These are phyloP conservation scores for Aspergillus bridgeri DNA, from an alignment of 495 filamentous ascomycete genomes.

Conservation along the genomic window DNA sequence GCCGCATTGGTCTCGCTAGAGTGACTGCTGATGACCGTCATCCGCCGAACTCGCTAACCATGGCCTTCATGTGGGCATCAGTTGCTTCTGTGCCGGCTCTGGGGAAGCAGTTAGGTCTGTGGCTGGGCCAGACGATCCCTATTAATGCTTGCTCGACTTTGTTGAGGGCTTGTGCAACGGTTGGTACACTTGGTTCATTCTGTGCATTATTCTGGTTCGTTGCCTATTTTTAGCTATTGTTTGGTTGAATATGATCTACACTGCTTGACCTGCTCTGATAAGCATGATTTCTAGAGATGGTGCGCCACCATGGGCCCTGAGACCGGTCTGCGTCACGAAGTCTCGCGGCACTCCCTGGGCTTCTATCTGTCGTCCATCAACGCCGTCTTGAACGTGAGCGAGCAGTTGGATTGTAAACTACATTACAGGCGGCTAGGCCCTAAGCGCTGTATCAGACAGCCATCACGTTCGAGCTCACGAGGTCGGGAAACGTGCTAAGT, in stretches of 20 bases:
- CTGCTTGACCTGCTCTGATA: not conserved
- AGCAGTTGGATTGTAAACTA: slow-evolving; percentile 35
- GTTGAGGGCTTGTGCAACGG: slow-evolving; percentile 43
- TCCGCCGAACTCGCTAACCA: slow-evolving; percentile 34
- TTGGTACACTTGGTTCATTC: slow-evolving; percentile 20
- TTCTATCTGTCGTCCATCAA: slow-evolving; percentile 31
- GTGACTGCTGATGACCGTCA: slow-evolving; percentile 45
- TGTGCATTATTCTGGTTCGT: not conserved
- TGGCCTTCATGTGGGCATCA: slow-evolving; percentile 52
- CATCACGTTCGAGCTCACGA: slow-evolving; percentile 32
- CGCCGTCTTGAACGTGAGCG: slow-evolving; percentile 30
- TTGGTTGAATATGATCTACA: not conserved
- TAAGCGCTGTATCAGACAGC: slow-evolving; percentile 35
- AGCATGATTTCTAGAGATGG: slow-evolving; percentile 18
- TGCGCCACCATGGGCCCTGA: slow-evolving; percentile 66
- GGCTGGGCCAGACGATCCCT: slow-evolving; percentile 30
- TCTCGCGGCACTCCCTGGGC: slow-evolving; percentile 48
- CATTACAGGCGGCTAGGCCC: slow-evolving; percentile 38
- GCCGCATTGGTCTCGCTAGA: slow-evolving; percentile 48
- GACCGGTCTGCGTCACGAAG: slow-evolving; percentile 75
- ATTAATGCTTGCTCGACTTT: slow-evolving; percentile 37
- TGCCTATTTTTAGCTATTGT: not conserved
- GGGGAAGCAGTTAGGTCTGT: slow-evolving; percentile 35
- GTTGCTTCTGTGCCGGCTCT: slow-evolving; percentile 45
- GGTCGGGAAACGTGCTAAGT: slow-evolving; percentile 47